Base-by-base conservation (phyloP, 192 early-diverging fungal species). In the Backusella westeae region DNA sequence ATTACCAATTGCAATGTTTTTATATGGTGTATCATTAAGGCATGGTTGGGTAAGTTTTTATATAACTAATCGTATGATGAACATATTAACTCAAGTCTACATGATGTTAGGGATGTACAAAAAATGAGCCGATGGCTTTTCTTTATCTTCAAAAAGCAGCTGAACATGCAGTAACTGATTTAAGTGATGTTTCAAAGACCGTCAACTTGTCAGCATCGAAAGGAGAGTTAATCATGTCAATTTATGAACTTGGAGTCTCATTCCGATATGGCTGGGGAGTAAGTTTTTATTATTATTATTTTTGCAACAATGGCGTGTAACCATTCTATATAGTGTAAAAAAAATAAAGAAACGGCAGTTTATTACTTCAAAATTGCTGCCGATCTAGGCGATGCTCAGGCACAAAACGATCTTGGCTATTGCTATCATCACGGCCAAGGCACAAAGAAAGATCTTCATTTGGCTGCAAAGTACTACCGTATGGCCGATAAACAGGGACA, bases 291-390 rank as follows among this genome's bases (percentile, higher is more conserved):
- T 39, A 17, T 36, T 12, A 21, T 39, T 69, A 19, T 42, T 69
- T 39, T 69, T 21, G n/a, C 8, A 21, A 6, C 10, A 36, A 23
- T 42, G 2, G 10, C 15, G n/a, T 69, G 34, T 39, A 23, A 39
- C 35, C 12, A 19, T 71, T 34, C 2, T 46, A 14, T 49, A 9
- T 71, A 71, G 70, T 71, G 70, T 39, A 71, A 49, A 71, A 71
- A 89, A 65, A 90, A 93, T 81, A 94, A 91, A 44, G 82, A 87
- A 66, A 89, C 89, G 0, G 93, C 93, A 0, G 90, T 89, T 7
- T 89, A 92, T 74, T 95, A 94, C 74, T 95, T 95, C 81, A 91
- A 94, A 78, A 88, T 95, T 59, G 92, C 93, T 1, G 93, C 93
- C 14, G 86, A 93, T 65, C 80, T 94, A 69, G 73, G 52, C 1